These are phyloP conservation scores for Phytophthora agathidicida DNA, from an alignment of 352 stramenopile genomes.

Conservation along the genomic window DNA sequence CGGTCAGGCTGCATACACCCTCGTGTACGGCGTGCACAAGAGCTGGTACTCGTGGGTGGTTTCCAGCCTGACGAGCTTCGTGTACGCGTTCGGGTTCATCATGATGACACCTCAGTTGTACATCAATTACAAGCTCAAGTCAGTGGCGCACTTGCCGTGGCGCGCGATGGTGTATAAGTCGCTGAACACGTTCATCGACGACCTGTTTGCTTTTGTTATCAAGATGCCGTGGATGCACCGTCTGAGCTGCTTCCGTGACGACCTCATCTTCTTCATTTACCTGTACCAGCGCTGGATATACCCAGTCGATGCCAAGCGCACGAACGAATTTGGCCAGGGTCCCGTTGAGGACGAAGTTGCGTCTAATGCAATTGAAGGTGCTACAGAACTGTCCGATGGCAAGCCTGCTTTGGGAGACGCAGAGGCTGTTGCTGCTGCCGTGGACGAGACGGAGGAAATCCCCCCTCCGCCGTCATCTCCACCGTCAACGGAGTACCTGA, in stretches of 20 bases:
- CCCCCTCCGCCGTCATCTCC: constrained; percentile 20
- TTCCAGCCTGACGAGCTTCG: constrained; percentile 96
- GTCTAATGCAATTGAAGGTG: constrained; percentile 36
- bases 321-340: constrained; percentile 94
- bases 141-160: constrained; percentile 96
- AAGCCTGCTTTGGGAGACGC: constrained; percentile 11
- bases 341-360: constrained; percentile 56
- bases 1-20: constrained; percentile 94
- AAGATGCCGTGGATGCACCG: constrained; percentile 97
- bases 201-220: constrained; percentile 93
- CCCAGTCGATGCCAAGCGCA: constrained; percentile 90
- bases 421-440: constrained; percentile 19
- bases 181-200: constrained; percentile 95
- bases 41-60: constrained; percentile 98
- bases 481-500: constrained; percentile 57
- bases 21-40: constrained; percentile 94
- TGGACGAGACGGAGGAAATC: constrained; percentile 36
- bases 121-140: constrained; percentile 99
- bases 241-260: constrained; percentile 98
- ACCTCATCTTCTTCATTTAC: constrained; percentile 99
- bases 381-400: constrained; percentile 1
- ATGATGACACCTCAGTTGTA: constrained; percentile 99
- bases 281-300: constrained; percentile 99
- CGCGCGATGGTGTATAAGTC: constrained; percentile 98
- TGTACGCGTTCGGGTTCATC: constrained; percentile 99